Evolutionary conservation across 768 basidiomycete species (phyloP).

Genomic region (Glaciozyma antarctica): DNA sequence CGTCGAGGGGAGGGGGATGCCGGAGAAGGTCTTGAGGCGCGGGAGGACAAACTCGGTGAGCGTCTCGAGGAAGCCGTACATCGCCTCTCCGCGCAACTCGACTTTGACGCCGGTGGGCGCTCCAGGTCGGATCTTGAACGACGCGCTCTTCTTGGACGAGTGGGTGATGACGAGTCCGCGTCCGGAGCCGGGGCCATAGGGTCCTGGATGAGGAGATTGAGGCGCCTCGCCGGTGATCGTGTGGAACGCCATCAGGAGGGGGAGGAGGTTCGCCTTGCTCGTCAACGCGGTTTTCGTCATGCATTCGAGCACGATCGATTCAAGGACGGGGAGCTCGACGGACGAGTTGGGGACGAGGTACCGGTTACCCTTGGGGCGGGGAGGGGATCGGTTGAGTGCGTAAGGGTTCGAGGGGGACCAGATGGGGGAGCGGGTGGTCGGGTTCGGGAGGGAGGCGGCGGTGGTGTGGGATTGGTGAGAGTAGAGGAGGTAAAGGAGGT

Average conservation of each 20-base stretch:
- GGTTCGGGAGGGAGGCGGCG: slow-evolving; percentile 50
- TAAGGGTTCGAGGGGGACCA: slow-evolving; percentile 69
- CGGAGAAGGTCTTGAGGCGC: slow-evolving; percentile 78
- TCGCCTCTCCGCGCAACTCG: slow-evolving; percentile 71
- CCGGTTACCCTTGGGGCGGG: slow-evolving; percentile 55
- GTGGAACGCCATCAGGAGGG: slow-evolving; percentile 77
- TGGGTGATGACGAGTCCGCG: slow-evolving; percentile 65
- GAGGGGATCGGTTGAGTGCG: slow-evolving; percentile 61
- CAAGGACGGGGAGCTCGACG: slow-evolving; percentile 63
- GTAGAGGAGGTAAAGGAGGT: slow-evolving; percentile 93
- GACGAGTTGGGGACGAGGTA: slow-evolving; percentile 49
- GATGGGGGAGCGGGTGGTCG: slow-evolving; percentile 41
- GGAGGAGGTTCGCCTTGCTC: slow-evolving; percentile 63
- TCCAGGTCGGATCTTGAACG: slow-evolving; percentile 71
- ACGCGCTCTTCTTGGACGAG: slow-evolving; percentile 58
- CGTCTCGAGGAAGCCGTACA: slow-evolving; percentile 86
- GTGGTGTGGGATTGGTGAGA: slow-evolving; percentile 50
- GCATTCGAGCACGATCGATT: slow-evolving; percentile 74
- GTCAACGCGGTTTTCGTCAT: slow-evolving; percentile 70
- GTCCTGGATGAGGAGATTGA: slow-evolving; percentile 34
- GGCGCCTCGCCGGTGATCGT: slow-evolving; percentile 72
- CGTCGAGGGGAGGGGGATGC: slow-evolving; percentile 66
- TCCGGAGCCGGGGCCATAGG: slow-evolving; percentile 30
- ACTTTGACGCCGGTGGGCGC: slow-evolving; percentile 81
- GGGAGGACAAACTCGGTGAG: slow-evolving; percentile 93